phyloP scores from a whole-genome alignment of 129 eudicot genomes.

The Artemisia argyi region DNA sequence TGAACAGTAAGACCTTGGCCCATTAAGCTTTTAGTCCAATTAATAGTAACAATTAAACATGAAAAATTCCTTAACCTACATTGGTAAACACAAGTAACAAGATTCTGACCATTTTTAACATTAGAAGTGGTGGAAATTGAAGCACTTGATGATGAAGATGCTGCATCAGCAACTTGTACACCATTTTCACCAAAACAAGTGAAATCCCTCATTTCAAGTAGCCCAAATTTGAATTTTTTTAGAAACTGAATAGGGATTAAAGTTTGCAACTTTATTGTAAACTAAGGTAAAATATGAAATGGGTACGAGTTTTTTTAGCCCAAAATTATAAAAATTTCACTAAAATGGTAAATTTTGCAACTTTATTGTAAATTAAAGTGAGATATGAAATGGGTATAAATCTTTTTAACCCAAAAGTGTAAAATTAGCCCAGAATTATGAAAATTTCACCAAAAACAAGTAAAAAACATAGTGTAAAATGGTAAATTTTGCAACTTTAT shows the following conservation, averaged over 20 bases:
- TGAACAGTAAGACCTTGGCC: slow-evolving; percentile 75
- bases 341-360: not conserved
- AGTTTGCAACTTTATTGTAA: slow-evolving; percentile 4
- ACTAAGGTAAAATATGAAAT: not conserved
- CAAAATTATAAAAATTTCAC: too few species aligned
- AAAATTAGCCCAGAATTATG: too few species aligned
- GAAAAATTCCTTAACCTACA: slow-evolving; percentile 48
- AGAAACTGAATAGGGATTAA: too few species aligned
- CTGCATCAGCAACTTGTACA: slow-evolving; percentile 67
- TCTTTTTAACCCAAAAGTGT: too few species aligned
- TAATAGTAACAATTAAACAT: slow-evolving; percentile 53
- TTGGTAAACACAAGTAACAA: slow-evolving; percentile 71
- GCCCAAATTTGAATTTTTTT: too few species aligned
- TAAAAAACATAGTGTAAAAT: not conserved
- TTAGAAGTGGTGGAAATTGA: slow-evolving; percentile 15
- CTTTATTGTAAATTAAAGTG: not conserved
- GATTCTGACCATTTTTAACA: slow-evolving; percentile 51
- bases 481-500: slow-evolving; percentile 12
- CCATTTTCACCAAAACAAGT: slow-evolving; percentile 83
- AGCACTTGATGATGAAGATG: slow-evolving; percentile 46
- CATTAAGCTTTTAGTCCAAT: slow-evolving; percentile 74
- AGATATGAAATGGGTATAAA: slow-evolving; percentile 8
- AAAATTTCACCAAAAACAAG: not conserved
- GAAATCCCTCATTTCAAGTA: slow-evolving; percentile 63
- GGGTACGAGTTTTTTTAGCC: not conserved